These are phyloP conservation scores for Lodderomyces pseudojiufengensis DNA, from an alignment of 1,139 yeast genomes.

Conservation along the genomic window DNA sequence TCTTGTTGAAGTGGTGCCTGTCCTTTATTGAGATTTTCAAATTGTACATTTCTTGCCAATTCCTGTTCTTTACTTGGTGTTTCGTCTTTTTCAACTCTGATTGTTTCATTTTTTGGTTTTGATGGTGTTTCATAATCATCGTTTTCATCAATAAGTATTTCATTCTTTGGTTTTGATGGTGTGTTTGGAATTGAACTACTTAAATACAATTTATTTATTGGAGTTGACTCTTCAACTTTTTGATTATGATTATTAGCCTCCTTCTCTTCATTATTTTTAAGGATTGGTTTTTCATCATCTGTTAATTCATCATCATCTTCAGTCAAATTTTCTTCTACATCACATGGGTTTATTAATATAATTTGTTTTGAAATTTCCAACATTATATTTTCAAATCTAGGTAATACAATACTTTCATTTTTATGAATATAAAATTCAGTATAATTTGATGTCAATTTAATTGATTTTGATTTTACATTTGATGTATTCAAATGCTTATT, in stretches of 20 bases:
- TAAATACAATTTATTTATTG: slow-evolving; percentile 2
- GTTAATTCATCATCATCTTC: slow-evolving; percentile 30
- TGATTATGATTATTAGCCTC: neutral
- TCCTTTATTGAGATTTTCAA: no score
- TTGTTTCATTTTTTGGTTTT: slow-evolving; percentile 2
- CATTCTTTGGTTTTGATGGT: slow-evolving; percentile 9
- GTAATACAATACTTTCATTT: slow-evolving; percentile 53
- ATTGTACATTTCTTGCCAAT: no score
- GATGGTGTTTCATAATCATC: slow-evolving; percentile 6
- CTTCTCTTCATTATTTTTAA: slow-evolving; percentile 14
- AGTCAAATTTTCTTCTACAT: slow-evolving; percentile 40
- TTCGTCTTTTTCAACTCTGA: slow-evolving; percentile 6
- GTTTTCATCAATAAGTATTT: slow-evolving; percentile 1
- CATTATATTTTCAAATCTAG: slow-evolving; percentile 53
- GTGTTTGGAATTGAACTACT: slow-evolving; percentile 11
- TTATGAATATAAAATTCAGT: slow-evolving; percentile 58
- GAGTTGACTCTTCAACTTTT: slow-evolving; percentile 2
- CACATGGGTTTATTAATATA: slow-evolving; percentile 49
- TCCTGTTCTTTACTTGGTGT: slow-evolving; percentile 13
- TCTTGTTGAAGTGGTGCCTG: neutral
- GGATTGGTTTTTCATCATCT: slow-evolving; percentile 19
- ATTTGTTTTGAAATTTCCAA: slow-evolving; percentile 62
- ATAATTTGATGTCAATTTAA: slow-evolving; percentile 38
- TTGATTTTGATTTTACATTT: slow-evolving; percentile 25
- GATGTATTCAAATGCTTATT: slow-evolving; percentile 18